phyloP scores from a whole-genome alignment of 1,284 basidiomycete species.

The Veloporphyrellus conicus region DNA sequence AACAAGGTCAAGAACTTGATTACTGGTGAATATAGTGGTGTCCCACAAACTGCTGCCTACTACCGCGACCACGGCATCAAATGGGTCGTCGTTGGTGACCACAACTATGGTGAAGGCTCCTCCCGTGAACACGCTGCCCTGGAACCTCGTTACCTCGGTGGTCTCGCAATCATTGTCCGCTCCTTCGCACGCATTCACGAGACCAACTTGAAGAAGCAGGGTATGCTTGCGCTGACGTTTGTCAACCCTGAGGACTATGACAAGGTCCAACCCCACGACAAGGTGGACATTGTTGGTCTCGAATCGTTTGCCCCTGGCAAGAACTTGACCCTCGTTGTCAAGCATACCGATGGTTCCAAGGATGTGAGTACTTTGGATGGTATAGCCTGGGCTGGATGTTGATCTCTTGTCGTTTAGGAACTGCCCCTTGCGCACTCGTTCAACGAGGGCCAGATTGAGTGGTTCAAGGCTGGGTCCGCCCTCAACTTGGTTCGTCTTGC shows the following conservation, averaged over 20 bases:
- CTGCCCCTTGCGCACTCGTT: constrained; percentile 74
- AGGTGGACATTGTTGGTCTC: constrained; percentile 80
- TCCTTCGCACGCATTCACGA: constrained; percentile 98
- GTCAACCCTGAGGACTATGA: constrained; percentile 88
- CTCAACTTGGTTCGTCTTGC: constrained; percentile 64
- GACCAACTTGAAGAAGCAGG: constrained; percentile 97
- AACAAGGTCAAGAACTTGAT: constrained; percentile 93
- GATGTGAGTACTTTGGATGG: constrained; percentile 47
- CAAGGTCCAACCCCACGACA: constrained; percentile 78
- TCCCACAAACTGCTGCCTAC: constrained; percentile 79
- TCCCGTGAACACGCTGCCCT: constrained; percentile 98
- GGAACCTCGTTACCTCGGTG: constrained; percentile 95
- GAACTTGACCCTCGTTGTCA: constrained; percentile 75
- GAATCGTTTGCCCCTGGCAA: constrained; percentile 83
- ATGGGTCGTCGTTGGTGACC: constrained; percentile 93
- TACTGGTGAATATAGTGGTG: constrained; percentile 82
- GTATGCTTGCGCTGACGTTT: constrained; percentile 91
- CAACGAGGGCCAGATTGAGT: constrained; percentile 87
- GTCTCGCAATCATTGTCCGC: constrained; percentile 90
- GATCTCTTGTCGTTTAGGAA: constrained; percentile 36
- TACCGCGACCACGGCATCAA: constrained; percentile 90
- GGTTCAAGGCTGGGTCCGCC: constrained; percentile 92
- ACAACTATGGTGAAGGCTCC: constrained; percentile 98
- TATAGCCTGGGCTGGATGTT: neutral
- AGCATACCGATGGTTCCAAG: constrained; percentile 77